phyloP scores from a whole-genome alignment of 2,329 filamentous ascomycete species.

The Neonectria neomacrospora region DNA sequence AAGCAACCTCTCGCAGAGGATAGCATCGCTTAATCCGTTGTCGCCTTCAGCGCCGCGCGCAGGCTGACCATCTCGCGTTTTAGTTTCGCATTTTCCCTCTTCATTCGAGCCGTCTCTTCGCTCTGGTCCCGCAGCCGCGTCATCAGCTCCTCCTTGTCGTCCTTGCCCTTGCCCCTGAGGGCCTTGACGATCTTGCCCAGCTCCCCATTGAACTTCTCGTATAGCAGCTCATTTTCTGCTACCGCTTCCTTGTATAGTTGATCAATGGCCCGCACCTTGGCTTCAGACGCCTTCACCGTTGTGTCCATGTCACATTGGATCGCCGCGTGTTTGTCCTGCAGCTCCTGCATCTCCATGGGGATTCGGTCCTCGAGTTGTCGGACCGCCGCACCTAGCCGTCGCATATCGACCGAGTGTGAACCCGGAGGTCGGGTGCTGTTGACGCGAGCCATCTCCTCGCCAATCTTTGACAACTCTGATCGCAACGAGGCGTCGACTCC shows the following conservation, averaged over 20 bases:
- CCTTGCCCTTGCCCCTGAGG: conserved; percentile 76
- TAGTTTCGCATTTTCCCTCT: conserved; percentile 86
- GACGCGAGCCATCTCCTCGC: conserved; percentile 78
- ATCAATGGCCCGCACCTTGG: conserved; percentile 83
- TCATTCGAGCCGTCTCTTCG: conserved; percentile 80
- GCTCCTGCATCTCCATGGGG: conserved; percentile 66
- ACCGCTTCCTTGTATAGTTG: conserved; percentile 88
- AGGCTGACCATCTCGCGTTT: conserved; percentile 84
- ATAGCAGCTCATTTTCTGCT: conserved; percentile 92
- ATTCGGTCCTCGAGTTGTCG: conserved; percentile 75
- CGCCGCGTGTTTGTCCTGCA: conserved; percentile 69
- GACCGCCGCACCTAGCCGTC: conserved; percentile 67
- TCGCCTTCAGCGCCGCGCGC: conserved; percentile 64
- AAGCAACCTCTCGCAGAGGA: conserved; percentile 38
- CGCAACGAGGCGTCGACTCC: conserved; percentile 76
- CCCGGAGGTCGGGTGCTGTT: conserved; percentile 51
- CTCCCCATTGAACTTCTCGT: conserved; percentile 93
- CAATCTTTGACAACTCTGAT: conserved; percentile 81
- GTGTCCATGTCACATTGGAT: conserved; percentile 78
- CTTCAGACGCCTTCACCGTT: conserved; percentile 78
- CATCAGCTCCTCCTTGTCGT: conserved; percentile 83
- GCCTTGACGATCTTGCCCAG: conserved; percentile 83
- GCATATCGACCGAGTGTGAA: conserved; percentile 54
- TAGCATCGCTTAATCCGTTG: conserved; percentile 48
- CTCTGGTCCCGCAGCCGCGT: conserved; percentile 75